phyloP scores from a whole-genome alignment of 2,329 filamentous ascomycete species.

The Nakataea oryzae region DNA sequence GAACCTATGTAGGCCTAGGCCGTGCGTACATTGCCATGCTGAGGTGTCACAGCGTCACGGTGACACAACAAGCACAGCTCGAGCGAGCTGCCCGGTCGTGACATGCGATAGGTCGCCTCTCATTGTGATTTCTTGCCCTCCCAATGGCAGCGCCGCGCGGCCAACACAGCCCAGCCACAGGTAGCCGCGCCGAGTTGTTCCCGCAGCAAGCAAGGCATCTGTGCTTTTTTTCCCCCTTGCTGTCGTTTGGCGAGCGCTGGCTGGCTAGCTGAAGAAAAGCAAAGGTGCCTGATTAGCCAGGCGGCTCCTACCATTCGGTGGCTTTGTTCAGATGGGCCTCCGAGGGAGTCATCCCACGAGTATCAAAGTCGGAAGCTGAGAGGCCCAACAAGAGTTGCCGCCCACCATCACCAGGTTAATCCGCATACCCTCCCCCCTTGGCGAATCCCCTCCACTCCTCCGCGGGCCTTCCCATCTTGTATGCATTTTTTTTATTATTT shows the following conservation, averaged over 20 bases:
- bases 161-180: neutral
- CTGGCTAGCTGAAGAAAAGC: neutral
- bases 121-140: too few relatives aligned
- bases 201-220: neutral
- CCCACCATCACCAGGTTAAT: neutral
- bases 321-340: neutral
- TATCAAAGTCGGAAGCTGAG: too few relatives aligned
- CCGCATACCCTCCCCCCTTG: too few relatives aligned
- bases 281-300: neutral
- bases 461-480: too few relatives aligned
- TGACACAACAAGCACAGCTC: neutral
- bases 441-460: neutral
- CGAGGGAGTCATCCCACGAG: neutral
- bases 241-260: neutral
- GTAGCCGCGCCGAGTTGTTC: neutral
- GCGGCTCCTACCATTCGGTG: neutral
- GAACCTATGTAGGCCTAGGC: too few relatives aligned
- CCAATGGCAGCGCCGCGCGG: too few relatives aligned
- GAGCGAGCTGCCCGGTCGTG: neutral
- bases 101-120: neutral
- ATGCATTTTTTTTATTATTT: too few relatives aligned
- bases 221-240: too few relatives aligned
- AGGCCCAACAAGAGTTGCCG: neutral
- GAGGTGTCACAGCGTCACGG: too few relatives aligned
- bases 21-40: too few relatives aligned